Evolutionary conservation across 2,329 filamentous ascomycete species (phyloP).

Genomic region (Nannizziopsis arthrosporioides): DNA sequence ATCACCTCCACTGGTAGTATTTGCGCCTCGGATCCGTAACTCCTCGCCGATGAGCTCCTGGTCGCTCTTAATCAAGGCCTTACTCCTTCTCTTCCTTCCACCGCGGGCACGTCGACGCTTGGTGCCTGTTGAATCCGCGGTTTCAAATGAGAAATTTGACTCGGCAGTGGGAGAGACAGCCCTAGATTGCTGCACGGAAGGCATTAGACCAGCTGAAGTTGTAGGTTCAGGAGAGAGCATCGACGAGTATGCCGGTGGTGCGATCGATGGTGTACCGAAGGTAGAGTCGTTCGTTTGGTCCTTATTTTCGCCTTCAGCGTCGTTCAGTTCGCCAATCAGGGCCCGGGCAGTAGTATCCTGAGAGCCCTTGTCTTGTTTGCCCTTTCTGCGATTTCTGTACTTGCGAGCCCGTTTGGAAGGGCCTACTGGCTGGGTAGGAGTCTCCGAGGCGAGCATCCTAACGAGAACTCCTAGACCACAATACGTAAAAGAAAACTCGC

Average conservation of each 20-base stretch:
- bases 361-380: not conserved
- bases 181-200: not conserved
- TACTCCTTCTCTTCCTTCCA: not conserved
- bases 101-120: constrained; percentile 1
- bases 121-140: not conserved
- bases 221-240: not conserved
- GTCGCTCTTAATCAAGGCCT: not conserved
- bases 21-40: not conserved
- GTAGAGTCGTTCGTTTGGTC: not conserved
- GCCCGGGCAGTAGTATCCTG: not conserved
- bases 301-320: not conserved
- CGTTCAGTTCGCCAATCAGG: not conserved
- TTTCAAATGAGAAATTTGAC: constrained; percentile 4
- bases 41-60: not conserved
- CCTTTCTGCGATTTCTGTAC: constrained; percentile 1
- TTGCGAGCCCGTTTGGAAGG: not conserved
- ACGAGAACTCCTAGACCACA: too few species aligned
- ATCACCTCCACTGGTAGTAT: not conserved
- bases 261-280: constrained; percentile 2
- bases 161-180: not conserved
- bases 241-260: constrained; percentile 6
- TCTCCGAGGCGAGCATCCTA: too few species aligned
- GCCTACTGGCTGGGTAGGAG: too few species aligned
- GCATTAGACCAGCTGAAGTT: not conserved
- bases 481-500: too few species aligned